Evolutionary conservation across 495 filamentous ascomycete genomes (phyloP).

Genomic region (Talaromyces ruber): DNA sequence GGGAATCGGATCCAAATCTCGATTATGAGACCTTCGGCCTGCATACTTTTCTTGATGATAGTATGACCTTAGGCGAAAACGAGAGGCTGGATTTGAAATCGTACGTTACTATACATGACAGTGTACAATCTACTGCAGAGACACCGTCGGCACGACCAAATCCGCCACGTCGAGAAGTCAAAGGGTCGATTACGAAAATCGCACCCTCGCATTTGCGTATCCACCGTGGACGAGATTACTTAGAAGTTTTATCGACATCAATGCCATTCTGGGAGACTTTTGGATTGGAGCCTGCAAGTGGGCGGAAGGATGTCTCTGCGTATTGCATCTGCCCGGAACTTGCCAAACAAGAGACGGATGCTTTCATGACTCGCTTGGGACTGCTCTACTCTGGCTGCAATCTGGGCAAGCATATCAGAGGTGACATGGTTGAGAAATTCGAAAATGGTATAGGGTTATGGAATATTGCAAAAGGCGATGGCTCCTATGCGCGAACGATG

Average conservation of each 20-base stretch:
- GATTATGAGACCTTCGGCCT: constrained; percentile 19
- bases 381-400: constrained; percentile 72
- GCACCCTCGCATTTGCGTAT: constrained; percentile 66
- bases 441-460: constrained; percentile 53
- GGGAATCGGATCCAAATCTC: constrained; percentile 20
- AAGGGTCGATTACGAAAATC: constrained; percentile 23
- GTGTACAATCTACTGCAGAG: constrained; percentile 6
- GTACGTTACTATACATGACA: constrained; percentile 30
- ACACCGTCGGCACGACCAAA: constrained; percentile 11
- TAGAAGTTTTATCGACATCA: constrained; percentile 73
- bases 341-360: constrained; percentile 48
- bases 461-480: constrained; percentile 22
- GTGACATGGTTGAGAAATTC: constrained; percentile 40
- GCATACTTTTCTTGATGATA: constrained; percentile 20
- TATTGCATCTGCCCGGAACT: constrained; percentile 70
- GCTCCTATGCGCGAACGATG: constrained; percentile 26
- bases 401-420: constrained; percentile 60
- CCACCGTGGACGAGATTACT: constrained; percentile 60
- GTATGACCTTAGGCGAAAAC: constrained; percentile 19
- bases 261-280: constrained; percentile 87
- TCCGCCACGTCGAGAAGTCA: constrained; percentile 21
- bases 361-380: constrained; percentile 63
- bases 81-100: constrained; percentile 29
- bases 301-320: constrained; percentile 67
- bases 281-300: constrained; percentile 69